Percentiles rank a stretch among this genome's conserved stretches.
phyloP scores from a whole-genome alignment of 768 basidiomycete species.

The Porphyrellus cyaneotinctus region DNA sequence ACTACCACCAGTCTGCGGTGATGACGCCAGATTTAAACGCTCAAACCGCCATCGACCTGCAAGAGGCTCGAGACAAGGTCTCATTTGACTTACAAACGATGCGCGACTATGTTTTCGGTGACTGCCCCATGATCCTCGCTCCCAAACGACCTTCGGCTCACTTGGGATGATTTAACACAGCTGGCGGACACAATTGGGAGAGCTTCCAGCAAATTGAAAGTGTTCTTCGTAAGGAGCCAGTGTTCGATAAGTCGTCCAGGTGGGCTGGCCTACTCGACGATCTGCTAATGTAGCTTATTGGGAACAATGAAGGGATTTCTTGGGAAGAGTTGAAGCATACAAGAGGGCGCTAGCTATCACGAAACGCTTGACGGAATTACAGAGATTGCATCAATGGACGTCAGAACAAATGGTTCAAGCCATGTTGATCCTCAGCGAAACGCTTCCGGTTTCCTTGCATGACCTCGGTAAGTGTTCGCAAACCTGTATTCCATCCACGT shows the following conservation, averaged over 20 bases:
- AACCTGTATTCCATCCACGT: slow-evolving; percentile 25
- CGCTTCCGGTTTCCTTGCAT: slow-evolving; percentile 45
- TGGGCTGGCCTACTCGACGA: slow-evolving; percentile 17
- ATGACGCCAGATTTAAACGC: slow-evolving; percentile 33
- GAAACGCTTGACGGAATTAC: slow-evolving; percentile 57
- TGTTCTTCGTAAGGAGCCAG: slow-evolving; percentile 49
- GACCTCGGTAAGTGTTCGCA: slow-evolving; percentile 27
- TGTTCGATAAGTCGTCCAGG: slow-evolving; percentile 59
- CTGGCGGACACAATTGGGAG: slow-evolving; percentile 48
- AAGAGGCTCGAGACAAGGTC: slow-evolving; percentile 40
- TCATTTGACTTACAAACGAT: slow-evolving; percentile 42
- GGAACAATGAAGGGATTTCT: slow-evolving; percentile 44
- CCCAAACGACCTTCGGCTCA: background rate
- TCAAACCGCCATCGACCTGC: slow-evolving; percentile 52
- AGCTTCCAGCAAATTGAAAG: slow-evolving; percentile 41
- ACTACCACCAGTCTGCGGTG: too few relatives aligned
- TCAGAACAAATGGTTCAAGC: slow-evolving; percentile 45
- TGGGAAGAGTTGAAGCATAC: slow-evolving; percentile 56
- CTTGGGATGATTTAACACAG: slow-evolving; percentile 30
- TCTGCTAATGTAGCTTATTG: background rate
- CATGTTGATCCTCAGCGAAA: slow-evolving; percentile 47
- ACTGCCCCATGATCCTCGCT: slow-evolving; percentile 14
- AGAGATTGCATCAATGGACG: slow-evolving; percentile 51
- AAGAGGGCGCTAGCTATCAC: slow-evolving; percentile 50
- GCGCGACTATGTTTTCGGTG: slow-evolving; percentile 50